These are phyloP conservation scores for Myxozyma udenii DNA, from an alignment of 805 yeast genomes.

Conservation along the genomic window DNA sequence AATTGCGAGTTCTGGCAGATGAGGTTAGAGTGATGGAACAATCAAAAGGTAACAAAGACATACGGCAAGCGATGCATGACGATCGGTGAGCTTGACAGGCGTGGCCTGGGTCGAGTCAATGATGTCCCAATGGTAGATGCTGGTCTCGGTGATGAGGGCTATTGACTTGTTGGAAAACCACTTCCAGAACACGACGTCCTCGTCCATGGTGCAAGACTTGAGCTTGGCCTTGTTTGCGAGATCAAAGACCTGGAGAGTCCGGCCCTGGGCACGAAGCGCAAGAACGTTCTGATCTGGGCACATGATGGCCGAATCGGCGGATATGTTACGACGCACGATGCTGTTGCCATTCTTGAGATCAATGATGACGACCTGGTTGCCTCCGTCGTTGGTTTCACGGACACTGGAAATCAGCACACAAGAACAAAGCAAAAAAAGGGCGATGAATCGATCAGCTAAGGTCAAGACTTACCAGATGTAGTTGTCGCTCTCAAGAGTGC, in stretches of 20 bases:
- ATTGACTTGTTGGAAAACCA: slow-evolving; percentile 75
- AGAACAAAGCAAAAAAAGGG: too few relatives aligned
- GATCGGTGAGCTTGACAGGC: slow-evolving; percentile 76
- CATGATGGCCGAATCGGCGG: slow-evolving; percentile 96
- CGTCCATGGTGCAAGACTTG: slow-evolving; percentile 79
- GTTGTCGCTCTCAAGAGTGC: slow-evolving; percentile 90
- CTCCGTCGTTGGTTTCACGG: slow-evolving; percentile 52
- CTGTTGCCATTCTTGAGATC: slow-evolving; percentile 76
- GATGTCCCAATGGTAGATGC: slow-evolving; percentile 77
- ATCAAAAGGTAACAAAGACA: not conserved
- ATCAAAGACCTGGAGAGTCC: slow-evolving; percentile 91
- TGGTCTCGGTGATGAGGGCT: slow-evolving; percentile 78
- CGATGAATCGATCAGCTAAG: too few relatives aligned
- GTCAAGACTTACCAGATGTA: slow-evolving; percentile 63
- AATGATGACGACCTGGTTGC: slow-evolving; percentile 85
- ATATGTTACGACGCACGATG: slow-evolving; percentile 86
- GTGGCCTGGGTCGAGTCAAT: slow-evolving; percentile 73
- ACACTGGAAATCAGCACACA: slow-evolving; percentile 37
- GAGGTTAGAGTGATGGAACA: slow-evolving; percentile 30
- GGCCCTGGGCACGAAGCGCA: slow-evolving; percentile 92
- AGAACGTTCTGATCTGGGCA: slow-evolving; percentile 87
- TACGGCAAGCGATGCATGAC: slow-evolving; percentile 65
- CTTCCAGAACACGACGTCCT: slow-evolving; percentile 92
- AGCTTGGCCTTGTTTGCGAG: slow-evolving; percentile 81
- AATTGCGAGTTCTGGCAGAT: slow-evolving; percentile 62